Evolutionary conservation across 345 rosid species (phyloP), one percentile per base, ranked within the genome.

Genomic region (Pugionium dolabratum): DNA sequence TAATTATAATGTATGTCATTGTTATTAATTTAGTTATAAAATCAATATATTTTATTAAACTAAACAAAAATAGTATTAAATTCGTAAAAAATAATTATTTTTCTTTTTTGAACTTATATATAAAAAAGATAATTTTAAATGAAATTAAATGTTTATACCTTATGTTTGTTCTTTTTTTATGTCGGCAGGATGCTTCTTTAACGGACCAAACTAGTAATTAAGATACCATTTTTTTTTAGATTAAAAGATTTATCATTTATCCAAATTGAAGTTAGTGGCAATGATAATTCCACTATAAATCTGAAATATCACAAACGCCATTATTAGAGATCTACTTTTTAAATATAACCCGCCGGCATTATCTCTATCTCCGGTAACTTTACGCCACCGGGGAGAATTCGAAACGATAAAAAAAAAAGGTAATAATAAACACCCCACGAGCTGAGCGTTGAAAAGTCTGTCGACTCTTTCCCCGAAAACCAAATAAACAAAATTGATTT

Each of bases 401-500:
- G 5, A 43, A 50, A 49, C 11, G 28, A 7, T 35, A 37, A 67
- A 37, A n/a, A 33, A 54, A 42, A 11, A 39, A 42, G 18, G 18
- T 18, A 18, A 2, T 31, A 46, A n/a, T 36, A 51, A 30, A 51
- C 31, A 59, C 2, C 59, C 30, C 47, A 52, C 51, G 61, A 69
- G 61, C 67, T 47, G 4, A 7, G 40, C 46, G 60, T 60, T 60
- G 67, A 69, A 34, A 10, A n/a, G 36, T 59, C 66, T 50, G 25
- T 59, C 59, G 66, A 70, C 68, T 62, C 55, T 53, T 61, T 62
- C 36, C 48, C 41, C 29, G 39, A 42, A 69, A 51, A 1, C 41
- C 55, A 3, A 11, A 27, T 18, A 26, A 27, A 41, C 33, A 26
- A 66, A 5, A 6, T 40, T 9, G 32, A 48, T 46, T 53, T 46